phyloP scores from a whole-genome alignment of 805 yeast species.

The Ogataea parapolymorpha region DNA sequence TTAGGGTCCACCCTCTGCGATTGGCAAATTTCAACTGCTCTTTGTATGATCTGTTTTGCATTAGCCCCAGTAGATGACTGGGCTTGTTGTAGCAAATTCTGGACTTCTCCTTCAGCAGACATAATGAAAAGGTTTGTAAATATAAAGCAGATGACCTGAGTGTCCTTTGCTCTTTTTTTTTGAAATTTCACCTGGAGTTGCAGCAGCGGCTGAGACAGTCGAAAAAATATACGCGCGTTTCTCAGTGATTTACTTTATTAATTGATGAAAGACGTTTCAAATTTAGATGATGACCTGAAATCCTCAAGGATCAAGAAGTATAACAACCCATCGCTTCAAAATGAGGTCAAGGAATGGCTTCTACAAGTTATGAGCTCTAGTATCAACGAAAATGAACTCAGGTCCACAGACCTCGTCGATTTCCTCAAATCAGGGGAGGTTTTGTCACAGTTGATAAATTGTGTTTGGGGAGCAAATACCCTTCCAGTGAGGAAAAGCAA shows the following conservation, averaged over 20 bases:
- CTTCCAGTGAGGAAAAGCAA: conserved; percentile 54
- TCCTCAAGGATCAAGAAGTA: conserved; percentile 53
- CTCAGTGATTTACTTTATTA: conserved; percentile 20
- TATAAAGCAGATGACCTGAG: background rate
- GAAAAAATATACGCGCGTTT: conserved; percentile 17
- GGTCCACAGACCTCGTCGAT: conserved; percentile 45
- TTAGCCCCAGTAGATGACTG: conserved; percentile 10
- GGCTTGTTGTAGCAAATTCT: conserved; percentile 20
- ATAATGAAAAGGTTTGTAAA: conserved; percentile 2
- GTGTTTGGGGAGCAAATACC: conserved; percentile 36
- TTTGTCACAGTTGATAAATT: conserved; percentile 46
- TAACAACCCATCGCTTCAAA: conserved; percentile 30
- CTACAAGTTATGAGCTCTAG: conserved; percentile 32
- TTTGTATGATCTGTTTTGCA: conserved; percentile 17
- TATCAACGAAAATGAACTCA: conserved; percentile 20
- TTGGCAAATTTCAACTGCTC: conserved; percentile 22
- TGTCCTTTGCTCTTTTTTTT: background rate
- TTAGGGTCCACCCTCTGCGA: conserved; percentile 26
- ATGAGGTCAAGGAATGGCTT: conserved; percentile 52
- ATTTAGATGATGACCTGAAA: conserved; percentile 60
- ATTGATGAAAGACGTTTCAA: conserved; percentile 33
- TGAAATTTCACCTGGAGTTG: conserved; percentile 6
- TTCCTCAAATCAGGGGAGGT: conserved; percentile 59
- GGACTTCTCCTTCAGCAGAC: conserved; percentile 23
- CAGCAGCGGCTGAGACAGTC: conserved; percentile 3